Base-by-base conservation (phyloP, 495 filamentous ascomycete species). In the Penicillium arizonense region DNA sequence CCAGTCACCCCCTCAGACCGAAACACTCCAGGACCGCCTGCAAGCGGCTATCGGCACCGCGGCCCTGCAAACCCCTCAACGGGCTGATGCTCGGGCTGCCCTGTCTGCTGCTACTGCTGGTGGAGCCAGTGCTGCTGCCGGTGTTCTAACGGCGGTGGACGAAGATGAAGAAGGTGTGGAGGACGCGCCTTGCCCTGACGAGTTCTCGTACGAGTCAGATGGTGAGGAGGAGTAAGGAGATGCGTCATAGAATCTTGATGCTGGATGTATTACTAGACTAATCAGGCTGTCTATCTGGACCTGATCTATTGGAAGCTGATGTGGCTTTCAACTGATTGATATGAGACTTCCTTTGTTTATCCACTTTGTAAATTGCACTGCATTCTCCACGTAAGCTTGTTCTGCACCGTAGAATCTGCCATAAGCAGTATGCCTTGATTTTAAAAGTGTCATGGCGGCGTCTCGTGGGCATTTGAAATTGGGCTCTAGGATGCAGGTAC, bases 131-230 rank as follows among this genome's bases (percentile, higher is more conserved):
- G 37, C 47, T 14, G 90, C 87, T 3, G 91, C 89, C 0, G 89
- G 82, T 39, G 88, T 91, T 2, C 73, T 96, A 57, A 92, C 86
- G 8, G 87, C 89, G 0, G 82, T 92, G 11, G 88, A 95, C 57
- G 91, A 96, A 70, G 92, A 96, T 63, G 86, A 83, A 16, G 90
- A 82, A 45, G 89, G 85, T 11, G 88, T 80, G 11, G 87, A 91
- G 61, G 92, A 96, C 59, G 92, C 93, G 2, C 77, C 84, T 13
- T 66, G 86, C 21, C 93, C 93, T 12, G 74, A 80, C 14, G 88
- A 91, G 28, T 97, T 97, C 68, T 85, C 91, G 14, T 96, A 97
- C 64, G 83, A 87, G 57, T 86, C 85, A 11, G 91, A 95, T 42
- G 80, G 79, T 4, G 87, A 87, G 52, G 83, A 81, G 11, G 81